These are phyloP conservation scores for Neurospora tetraspora DNA, from an alignment of 495 filamentous ascomycete genomes.

Conservation along the genomic window DNA sequence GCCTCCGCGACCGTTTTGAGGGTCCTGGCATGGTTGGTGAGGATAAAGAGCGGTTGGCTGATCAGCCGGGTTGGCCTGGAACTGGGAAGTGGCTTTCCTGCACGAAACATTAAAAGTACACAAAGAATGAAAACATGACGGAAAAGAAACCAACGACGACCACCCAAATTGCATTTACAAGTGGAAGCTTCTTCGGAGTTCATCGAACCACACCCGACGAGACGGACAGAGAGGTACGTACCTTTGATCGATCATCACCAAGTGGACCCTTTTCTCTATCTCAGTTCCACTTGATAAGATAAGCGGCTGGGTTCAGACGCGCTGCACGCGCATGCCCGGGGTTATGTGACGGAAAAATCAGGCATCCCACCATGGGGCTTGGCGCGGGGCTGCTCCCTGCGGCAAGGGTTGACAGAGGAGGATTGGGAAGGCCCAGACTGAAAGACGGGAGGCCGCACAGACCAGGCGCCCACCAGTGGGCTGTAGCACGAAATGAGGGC, in stretches of 20 bases:
- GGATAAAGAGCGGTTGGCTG: not conserved
- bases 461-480: conserved; percentile 7
- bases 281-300: not conserved
- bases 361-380: conserved; percentile 1
- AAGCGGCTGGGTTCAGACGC: not conserved
- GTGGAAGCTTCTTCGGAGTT: not conserved
- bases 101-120: not conserved
- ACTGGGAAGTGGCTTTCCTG: not conserved
- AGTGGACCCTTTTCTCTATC: not conserved
- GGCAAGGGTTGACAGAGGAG: conserved; percentile 5
- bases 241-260: not conserved
- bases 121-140: not conserved
- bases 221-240: not conserved
- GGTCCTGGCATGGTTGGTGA: not conserved
- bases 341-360: conserved; percentile 1
- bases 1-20: not conserved
- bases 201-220: no score
- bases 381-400: conserved; percentile 7
- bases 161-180: not conserved
- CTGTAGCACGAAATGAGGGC: conserved; percentile 13
- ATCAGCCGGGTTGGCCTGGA: not conserved
- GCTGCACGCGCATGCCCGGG: not conserved
- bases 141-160: not conserved
- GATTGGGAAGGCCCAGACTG: not conserved
- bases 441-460: conserved; percentile 6